These are phyloP conservation scores for Xylariaceae sp. DNA, from an alignment of 2,329 filamentous ascomycete genomes.

Conservation along the genomic window DNA sequence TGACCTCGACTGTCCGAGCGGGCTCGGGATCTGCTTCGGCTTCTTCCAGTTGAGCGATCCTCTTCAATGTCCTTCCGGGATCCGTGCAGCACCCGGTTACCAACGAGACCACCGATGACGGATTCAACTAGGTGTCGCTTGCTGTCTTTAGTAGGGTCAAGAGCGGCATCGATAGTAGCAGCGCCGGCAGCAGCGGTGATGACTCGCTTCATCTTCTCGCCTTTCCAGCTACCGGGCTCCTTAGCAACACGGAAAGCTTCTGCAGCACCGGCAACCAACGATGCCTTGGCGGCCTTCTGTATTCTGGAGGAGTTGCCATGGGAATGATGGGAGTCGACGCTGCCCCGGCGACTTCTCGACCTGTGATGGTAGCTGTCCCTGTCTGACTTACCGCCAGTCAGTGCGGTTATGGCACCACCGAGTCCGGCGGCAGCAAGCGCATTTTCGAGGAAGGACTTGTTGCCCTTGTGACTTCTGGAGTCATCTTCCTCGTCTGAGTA, in stretches of 20 bases:
- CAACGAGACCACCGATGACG: conserved; percentile 80
- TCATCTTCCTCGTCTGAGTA: conserved; percentile 54
- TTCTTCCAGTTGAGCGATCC: conserved; percentile 55
- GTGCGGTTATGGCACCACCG: conserved; percentile 55
- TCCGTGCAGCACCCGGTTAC: conserved; percentile 81
- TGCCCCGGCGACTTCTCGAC: conserved; percentile 36
- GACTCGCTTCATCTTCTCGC: conserved; percentile 85
- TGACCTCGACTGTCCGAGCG: conserved; percentile 49
- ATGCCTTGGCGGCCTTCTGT: conserved; percentile 85
- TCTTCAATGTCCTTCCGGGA: conserved; percentile 60
- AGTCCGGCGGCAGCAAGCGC: conserved; percentile 57
- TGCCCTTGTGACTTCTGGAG: conserved; percentile 51
- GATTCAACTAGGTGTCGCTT: conserved; percentile 82
- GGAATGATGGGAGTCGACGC: conserved; percentile 45
- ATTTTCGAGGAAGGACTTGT: conserved; percentile 60
- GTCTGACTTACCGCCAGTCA: conserved; percentile 46
- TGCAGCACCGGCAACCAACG: conserved; percentile 80
- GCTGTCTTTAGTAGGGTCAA: conserved; percentile 66
- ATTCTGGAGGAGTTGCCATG: conserved; percentile 50
- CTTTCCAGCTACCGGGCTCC: conserved; percentile 82
- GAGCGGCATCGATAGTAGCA: conserved; percentile 74
- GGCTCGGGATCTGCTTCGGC: conserved; percentile 62
- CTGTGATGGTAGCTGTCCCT: conserved; percentile 36
- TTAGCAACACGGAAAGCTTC: conserved; percentile 90
- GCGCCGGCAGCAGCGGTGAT: conserved; percentile 82